These are phyloP conservation scores for Populus hybrid DNA, from an alignment of 441 rosid species.

Conservation along the genomic window DNA sequence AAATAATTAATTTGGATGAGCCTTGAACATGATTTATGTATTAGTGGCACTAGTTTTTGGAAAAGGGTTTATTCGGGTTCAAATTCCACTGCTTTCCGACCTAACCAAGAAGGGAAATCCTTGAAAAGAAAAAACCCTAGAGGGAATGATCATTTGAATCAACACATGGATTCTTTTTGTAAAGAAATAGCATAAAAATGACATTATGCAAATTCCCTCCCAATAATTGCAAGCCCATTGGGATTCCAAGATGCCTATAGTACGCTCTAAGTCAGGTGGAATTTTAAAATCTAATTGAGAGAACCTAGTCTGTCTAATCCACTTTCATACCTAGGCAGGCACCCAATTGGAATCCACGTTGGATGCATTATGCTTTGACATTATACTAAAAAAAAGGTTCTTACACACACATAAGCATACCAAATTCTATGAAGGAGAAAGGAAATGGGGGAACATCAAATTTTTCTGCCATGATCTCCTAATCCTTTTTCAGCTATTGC, in stretches of 20 bases:
- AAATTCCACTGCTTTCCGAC: not conserved
- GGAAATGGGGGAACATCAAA: not conserved
- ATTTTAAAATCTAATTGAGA: slow-evolving; percentile 17
- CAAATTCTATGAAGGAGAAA: not conserved
- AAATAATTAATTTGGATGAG: not conserved
- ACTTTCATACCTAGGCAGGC: slow-evolving; percentile 16
- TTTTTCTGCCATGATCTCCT: not conserved
- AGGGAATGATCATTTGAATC: not conserved
- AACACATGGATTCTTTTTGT: not conserved
- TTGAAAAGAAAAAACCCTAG: not conserved
- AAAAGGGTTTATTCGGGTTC: not conserved
- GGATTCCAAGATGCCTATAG: slow-evolving; percentile 27
- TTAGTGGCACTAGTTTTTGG: not conserved
- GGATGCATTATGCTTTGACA: slow-evolving; percentile 25
- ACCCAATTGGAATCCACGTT: slow-evolving; percentile 36
- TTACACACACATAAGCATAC: not conserved
- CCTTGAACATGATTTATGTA: not conserved
- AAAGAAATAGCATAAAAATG: not conserved
- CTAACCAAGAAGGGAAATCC: not conserved
- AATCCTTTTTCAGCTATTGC: not conserved
- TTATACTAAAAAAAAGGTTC: not conserved
- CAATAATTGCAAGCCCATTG: slow-evolving; percentile 26
- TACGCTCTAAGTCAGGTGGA: not conserved
- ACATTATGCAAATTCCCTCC: not conserved
- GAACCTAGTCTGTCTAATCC: slow-evolving; percentile 17